Conservation (phyloP, 768 basidiomycete species). For the Suillus weaverae region DNA sequence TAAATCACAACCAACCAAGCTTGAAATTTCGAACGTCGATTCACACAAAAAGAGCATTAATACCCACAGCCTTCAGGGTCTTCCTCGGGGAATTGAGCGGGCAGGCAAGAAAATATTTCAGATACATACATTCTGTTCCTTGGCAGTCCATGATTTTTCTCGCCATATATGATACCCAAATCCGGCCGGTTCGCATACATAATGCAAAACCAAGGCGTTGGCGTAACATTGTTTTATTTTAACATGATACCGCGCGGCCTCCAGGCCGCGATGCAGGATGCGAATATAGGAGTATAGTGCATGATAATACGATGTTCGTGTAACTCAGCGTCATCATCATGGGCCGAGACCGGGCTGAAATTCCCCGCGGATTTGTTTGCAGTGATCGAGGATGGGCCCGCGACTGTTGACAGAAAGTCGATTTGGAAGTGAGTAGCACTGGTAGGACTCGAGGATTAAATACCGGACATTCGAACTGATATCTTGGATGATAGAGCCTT, state of each 20-base stretch:
- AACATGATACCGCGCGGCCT: not conserved
- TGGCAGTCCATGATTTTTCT: not conserved
- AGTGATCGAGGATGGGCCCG: no score
- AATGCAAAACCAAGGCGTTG: not conserved
- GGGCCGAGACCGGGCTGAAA: not conserved
- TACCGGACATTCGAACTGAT: not conserved
- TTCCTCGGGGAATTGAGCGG: not conserved
- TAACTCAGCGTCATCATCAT: not conserved
- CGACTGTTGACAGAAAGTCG: not conserved
- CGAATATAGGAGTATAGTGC: not conserved
- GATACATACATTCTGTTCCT: not conserved
- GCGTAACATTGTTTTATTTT: not conserved
- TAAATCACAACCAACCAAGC: not conserved
- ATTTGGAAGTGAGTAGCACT: not conserved
- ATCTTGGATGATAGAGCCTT: not conserved
- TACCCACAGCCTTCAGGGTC: not conserved
- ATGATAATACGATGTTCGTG: not conserved
- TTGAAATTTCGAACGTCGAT: not conserved
- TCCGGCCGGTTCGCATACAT: no score
- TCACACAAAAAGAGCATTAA: not conserved
- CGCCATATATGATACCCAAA: not conserved
- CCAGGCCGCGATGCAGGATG: not conserved
- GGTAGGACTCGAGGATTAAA: not conserved
- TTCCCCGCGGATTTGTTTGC: not conserved
- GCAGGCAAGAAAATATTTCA: not conserved